phyloP scores from a whole-genome alignment of 2,329 filamentous ascomycete species.

The Aphanoascus verrucosus region DNA sequence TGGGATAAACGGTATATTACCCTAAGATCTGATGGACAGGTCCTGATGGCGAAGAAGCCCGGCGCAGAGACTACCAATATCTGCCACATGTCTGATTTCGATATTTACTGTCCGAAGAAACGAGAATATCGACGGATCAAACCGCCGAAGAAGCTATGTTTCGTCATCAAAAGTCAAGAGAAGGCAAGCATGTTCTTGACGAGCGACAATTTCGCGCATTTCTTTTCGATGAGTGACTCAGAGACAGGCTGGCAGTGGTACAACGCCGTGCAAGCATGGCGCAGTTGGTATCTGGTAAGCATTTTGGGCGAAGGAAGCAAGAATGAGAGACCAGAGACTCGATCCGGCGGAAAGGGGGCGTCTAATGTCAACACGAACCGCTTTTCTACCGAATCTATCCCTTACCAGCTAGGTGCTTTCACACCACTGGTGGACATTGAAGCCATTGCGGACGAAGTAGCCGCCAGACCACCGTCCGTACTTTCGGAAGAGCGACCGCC shows the following conservation, averaged over 20 bases:
- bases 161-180: constrained; percentile 84
- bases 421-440: constrained; percentile 42
- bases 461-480: not conserved
- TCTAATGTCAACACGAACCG: constrained; percentile 18
- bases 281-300: constrained; percentile 82
- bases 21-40: constrained; percentile 61
- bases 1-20: constrained; percentile 82
- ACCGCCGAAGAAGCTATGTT: constrained; percentile 75
- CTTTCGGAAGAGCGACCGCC: not conserved
- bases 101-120: constrained; percentile 70
- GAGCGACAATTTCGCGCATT: constrained; percentile 80
- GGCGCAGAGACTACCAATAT: constrained; percentile 55
- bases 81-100: constrained; percentile 83
- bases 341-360: constrained; percentile 16
- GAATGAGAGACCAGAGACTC: constrained; percentile 20
- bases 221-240: constrained; percentile 71
- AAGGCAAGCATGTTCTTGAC: constrained; percentile 74
- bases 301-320: constrained; percentile 50
- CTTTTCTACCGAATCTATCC: constrained; percentile 14
- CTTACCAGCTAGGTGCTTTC: constrained; percentile 56
- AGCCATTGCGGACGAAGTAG: not conserved
- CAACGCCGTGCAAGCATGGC: constrained; percentile 63
- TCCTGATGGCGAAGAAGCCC: constrained; percentile 59
- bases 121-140: constrained; percentile 61
- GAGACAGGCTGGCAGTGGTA: constrained; percentile 58